These are phyloP conservation scores for Tieghemiomyces parasiticus DNA, from an alignment of 192 early-diverging fungal genomes.

Conservation along the genomic window DNA sequence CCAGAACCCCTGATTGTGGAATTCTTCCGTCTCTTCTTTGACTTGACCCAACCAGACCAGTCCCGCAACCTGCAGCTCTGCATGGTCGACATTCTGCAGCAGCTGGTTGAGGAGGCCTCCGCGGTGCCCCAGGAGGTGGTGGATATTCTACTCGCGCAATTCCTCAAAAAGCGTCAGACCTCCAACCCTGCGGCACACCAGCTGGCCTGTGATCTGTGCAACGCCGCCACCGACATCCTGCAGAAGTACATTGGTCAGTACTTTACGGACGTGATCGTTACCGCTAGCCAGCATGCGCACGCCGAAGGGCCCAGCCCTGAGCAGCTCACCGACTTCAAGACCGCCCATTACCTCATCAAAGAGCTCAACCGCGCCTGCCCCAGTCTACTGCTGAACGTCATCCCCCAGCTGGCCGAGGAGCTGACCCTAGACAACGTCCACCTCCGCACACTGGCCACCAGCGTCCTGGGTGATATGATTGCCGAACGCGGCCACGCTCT, in stretches of 20 bases:
- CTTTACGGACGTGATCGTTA: slow-evolving; percentile 71
- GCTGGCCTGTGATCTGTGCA: slow-evolving; percentile 73
- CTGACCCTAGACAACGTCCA: slow-evolving; percentile 59
- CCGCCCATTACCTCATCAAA: slow-evolving; percentile 63
- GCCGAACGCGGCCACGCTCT: slow-evolving; percentile 53
- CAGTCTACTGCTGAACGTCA: slow-evolving; percentile 67
- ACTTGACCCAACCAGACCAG: slow-evolving; percentile 42
- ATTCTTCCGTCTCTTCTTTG: slow-evolving; percentile 59
- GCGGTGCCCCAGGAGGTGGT: slow-evolving; percentile 63
- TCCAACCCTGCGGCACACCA: slow-evolving; percentile 49
- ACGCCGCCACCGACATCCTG: slow-evolving; percentile 51
- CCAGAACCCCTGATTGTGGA: slow-evolving; percentile 57
- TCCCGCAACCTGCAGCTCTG: slow-evolving; percentile 63
- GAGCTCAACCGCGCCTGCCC: slow-evolving; percentile 65
- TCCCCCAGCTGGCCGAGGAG: slow-evolving; percentile 91
- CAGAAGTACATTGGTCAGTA: slow-evolving; percentile 91
- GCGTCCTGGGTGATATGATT: slow-evolving; percentile 81
- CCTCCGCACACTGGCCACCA: slow-evolving; percentile 59
- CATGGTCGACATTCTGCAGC: slow-evolving; percentile 68
- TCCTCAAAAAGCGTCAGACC: slow-evolving; percentile 52
- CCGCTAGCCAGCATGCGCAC: slow-evolving; percentile 19
- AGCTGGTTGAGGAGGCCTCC: slow-evolving; percentile 60
- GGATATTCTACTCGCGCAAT: slow-evolving; percentile 68
- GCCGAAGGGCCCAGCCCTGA: not conserved
- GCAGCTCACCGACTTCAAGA: slow-evolving; percentile 28